Evolutionary conservation across 306 rosid species (phyloP), one percentile per base, ranked within the genome.

Genomic region (Hippophae gyantsensis): DNA sequence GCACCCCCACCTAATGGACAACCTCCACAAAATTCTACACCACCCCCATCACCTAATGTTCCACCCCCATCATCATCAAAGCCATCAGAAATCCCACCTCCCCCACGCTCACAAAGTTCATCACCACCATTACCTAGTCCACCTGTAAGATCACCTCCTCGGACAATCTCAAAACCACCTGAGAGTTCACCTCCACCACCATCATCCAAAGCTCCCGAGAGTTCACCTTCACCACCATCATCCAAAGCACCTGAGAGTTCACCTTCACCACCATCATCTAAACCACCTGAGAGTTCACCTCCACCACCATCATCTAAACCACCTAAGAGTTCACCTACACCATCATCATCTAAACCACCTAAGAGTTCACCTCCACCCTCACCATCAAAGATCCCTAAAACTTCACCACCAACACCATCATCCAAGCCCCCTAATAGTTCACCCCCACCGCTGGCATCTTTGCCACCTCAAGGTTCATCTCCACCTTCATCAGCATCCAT

Each of bases 311-410:
- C 72, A 56, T 40, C 81, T 26, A 48, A 59, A 1, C 71, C 80
- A 1, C 84, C 77, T 6, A 50, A 43, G 14, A 79, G 42, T 57
- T 67, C 87, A 57, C 71, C 81, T 1, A 81, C 87, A 38, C 78
- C 78, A 3, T 68, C 73, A 4, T 54, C 86, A 49, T 42, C 75
- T 2, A 52, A 41, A 13, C 68, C 93, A 14, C 82, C 81, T 0
- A 61, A 59, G 42, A 82, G 73, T 57, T 53, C 83, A 57, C 43
- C 79, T 9, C 55, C 79, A 48, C 71, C 67, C 6, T 52, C 65
- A 0, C 52, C 60, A 44, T n/a, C 65, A 48, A 13, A 50, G 6
- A 51, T 63, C 3, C 65, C 69, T 10, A 14, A 46, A 58, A 65
- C 45, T 41, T 55, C 78, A 62, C 64, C 74, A 4, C 74, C 74